Evolutionary conservation across 257 asterid genomes (phyloP).

Genomic region (Ajuga chamaepitys): DNA sequence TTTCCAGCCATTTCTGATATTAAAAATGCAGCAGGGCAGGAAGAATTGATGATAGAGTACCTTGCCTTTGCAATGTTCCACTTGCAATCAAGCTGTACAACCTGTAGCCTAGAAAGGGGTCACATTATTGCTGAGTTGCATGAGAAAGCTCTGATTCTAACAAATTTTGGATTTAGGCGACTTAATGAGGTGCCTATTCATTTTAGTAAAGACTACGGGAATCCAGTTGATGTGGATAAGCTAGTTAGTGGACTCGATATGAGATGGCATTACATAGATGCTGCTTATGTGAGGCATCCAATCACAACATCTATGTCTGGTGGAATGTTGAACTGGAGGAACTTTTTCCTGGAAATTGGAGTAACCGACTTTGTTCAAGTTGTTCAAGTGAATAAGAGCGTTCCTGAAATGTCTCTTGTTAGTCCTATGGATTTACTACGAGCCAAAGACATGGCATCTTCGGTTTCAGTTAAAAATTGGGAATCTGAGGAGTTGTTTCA

Average conservation of each 20-base stretch:
- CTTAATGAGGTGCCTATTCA: constrained; percentile 64
- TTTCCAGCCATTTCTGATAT: constrained; percentile 60
- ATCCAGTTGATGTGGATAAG: constrained; percentile 50
- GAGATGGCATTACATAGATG: constrained; percentile 67
- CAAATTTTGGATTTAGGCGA: constrained; percentile 71
- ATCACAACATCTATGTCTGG: constrained; percentile 51
- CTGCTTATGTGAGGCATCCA: constrained; percentile 60
- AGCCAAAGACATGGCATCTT: constrained; percentile 27
- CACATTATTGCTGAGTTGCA: constrained; percentile 47
- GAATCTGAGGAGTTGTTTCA: constrained; percentile 61
- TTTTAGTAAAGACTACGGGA: constrained; percentile 57
- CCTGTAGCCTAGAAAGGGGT: constrained; percentile 56
- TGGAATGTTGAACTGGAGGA: constrained; percentile 77
- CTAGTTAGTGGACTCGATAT: constrained; percentile 50
- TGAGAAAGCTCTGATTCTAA: constrained; percentile 52
- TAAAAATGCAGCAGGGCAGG: constrained; percentile 30
- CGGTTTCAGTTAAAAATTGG: constrained; percentile 53
- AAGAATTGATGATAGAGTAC: constrained; percentile 71
- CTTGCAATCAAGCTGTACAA: constrained; percentile 62
- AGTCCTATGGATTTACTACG: constrained; percentile 25
- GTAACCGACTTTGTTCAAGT: constrained; percentile 78
- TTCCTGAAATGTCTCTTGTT: constrained; percentile 30
- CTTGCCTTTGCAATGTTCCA: constrained; percentile 83
- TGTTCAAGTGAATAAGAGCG: constrained; percentile 51
- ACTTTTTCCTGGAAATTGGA: constrained; percentile 68